phyloP scores from a whole-genome alignment of 176 grass and related monocot genomes.

The Triticum aestivum region DNA sequence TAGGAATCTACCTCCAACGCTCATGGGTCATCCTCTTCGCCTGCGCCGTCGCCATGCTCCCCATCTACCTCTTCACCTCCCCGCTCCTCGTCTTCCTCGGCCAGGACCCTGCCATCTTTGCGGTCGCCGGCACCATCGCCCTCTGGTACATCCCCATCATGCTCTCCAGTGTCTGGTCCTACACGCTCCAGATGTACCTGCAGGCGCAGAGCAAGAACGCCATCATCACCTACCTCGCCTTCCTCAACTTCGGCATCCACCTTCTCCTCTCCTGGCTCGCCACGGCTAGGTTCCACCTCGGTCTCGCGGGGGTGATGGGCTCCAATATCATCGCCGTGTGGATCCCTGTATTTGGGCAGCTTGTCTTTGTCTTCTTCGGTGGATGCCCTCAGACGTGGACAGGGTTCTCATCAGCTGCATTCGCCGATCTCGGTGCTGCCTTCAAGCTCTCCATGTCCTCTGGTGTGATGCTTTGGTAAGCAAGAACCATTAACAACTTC shows the following conservation, averaged over 20 bases:
- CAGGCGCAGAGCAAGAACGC: conserved; percentile 80
- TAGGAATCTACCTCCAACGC: conserved; percentile 74
- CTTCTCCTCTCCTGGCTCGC: conserved; percentile 55
- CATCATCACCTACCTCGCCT: conserved; percentile 64
- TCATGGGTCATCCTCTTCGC: conserved; percentile 65
- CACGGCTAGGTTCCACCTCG: conserved; percentile 33
- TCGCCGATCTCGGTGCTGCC: conserved; percentile 44
- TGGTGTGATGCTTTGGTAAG: conserved; percentile 87
- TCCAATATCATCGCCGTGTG: conserved; percentile 66
- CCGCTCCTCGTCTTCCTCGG: conserved; percentile 55
- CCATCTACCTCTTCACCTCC: conserved; percentile 59
- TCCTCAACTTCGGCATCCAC: conserved; percentile 60
- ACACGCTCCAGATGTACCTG: conserved; percentile 85
- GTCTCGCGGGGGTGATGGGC: conserved; percentile 52
- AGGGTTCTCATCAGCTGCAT: conserved; percentile 51
- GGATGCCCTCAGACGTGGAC: conserved; percentile 75
- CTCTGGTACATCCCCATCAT: conserved; percentile 71
- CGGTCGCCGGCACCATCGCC: conserved; percentile 47
- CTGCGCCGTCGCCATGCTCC: conserved; percentile 27
- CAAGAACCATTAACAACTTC: conserved; percentile 4
- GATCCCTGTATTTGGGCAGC: conserved; percentile 53
- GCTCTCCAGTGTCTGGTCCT: conserved; percentile 53
- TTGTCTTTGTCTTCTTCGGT: conserved; percentile 65
- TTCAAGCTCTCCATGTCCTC: conserved; percentile 75
- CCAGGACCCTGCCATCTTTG: conserved; percentile 51